phyloP scores from a whole-genome alignment of 345 rosid genomes.

The Carallia brachiata region DNA sequence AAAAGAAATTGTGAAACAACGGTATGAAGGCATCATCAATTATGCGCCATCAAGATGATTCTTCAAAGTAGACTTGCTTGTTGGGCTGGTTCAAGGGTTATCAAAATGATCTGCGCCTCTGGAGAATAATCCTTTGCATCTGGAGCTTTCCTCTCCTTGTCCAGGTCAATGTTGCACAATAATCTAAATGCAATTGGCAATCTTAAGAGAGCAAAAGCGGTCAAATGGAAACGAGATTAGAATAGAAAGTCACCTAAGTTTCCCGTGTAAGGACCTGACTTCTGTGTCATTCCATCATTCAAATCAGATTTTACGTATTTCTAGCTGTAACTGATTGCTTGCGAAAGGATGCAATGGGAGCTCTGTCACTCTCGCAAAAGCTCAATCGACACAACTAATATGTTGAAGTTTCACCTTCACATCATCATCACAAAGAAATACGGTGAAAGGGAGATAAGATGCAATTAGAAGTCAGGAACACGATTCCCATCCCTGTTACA shows the following conservation, averaged over 20 bases:
- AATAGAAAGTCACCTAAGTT: background rate
- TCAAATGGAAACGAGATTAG: background rate
- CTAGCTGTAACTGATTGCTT: background rate
- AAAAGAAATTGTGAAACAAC: too few species aligned
- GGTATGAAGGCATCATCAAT: slow-evolving; percentile 38
- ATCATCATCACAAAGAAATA: too few species aligned
- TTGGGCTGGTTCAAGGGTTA: background rate
- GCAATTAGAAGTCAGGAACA: too few species aligned
- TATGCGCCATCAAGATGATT: slow-evolving; percentile 28
- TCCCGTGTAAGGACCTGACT: background rate
- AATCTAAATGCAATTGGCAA: background rate
- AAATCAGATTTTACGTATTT: background rate
- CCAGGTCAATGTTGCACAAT: background rate
- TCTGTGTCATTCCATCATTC: background rate
- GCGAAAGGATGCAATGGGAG: background rate
- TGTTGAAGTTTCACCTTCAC: too few species aligned
- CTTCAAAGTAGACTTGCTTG: background rate
- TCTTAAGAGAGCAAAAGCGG: background rate
- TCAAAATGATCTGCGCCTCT: too few species aligned
- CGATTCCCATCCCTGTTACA: too few species aligned
- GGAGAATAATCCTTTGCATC: background rate
- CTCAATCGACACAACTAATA: too few species aligned
- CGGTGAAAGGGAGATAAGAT: too few species aligned
- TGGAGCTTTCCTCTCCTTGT: background rate
- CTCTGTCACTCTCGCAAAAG: background rate